Evolutionary conservation across 1,139 yeast species (phyloP).

Genomic region (Meyerozyma guilliermondii): DNA sequence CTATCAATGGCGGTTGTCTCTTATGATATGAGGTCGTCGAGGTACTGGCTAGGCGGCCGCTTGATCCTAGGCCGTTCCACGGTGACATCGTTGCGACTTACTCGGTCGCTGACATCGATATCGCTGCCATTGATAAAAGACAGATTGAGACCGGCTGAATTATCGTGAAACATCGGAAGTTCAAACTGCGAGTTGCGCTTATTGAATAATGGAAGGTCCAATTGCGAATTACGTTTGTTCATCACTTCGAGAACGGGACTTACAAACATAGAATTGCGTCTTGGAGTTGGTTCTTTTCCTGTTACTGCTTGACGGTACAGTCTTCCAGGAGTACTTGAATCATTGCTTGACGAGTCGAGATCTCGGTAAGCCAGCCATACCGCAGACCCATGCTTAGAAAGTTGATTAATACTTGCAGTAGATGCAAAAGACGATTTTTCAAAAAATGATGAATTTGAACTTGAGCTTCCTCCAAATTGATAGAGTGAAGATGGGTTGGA

Average conservation of each 20-base stretch:
- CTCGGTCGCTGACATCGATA: neutral
- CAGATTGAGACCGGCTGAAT: neutral
- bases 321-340: slow-evolving; percentile 16
- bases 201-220: slow-evolving; percentile 2
- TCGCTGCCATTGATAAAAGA: neutral
- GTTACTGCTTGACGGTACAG: slow-evolving; percentile 18
- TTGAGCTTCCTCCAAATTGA: slow-evolving; percentile 4
- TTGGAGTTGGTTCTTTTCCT: neutral
- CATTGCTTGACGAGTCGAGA: slow-evolving; percentile 5
- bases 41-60: slow-evolving; percentile 29
- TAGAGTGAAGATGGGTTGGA: slow-evolving; percentile 9
- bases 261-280: slow-evolving; percentile 25
- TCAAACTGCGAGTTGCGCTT: slow-evolving; percentile 12
- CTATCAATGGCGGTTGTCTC: neutral
- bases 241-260: slow-evolving; percentile 27
- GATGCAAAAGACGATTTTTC: slow-evolving; percentile 12
- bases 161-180: slow-evolving; percentile 17
- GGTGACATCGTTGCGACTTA: neutral
- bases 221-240: slow-evolving; percentile 11
- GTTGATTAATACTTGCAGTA: slow-evolving; percentile 8
- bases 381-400: slow-evolving; percentile 9
- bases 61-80: slow-evolving; percentile 5
- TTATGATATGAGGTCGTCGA: slow-evolving; percentile 18
- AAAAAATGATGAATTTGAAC: slow-evolving; percentile 25
- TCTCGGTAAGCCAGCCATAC: slow-evolving; percentile 2